phyloP scores from a whole-genome alignment of 805 yeast species.

The Candida jianshihensis region DNA sequence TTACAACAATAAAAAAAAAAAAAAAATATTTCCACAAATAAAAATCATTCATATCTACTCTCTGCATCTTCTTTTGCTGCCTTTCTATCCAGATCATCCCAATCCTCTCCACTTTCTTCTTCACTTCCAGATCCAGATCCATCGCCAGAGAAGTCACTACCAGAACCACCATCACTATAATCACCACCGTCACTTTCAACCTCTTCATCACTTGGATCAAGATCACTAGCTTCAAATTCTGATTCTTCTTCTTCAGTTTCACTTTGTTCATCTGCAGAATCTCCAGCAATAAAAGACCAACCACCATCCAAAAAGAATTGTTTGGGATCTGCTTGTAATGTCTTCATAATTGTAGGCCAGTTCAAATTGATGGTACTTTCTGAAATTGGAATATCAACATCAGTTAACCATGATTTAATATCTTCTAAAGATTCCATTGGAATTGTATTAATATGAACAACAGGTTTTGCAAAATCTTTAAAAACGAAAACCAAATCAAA shows the following conservation, averaged over 20 bases:
- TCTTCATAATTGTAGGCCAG: slow-evolving; percentile 94
- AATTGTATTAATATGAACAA: slow-evolving; percentile 87
- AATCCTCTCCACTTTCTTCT: slow-evolving; percentile 30
- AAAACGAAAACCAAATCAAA: slow-evolving; percentile 95
- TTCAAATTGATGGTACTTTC: slow-evolving; percentile 94
- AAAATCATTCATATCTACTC: neutral
- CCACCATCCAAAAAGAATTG: slow-evolving; percentile 94
- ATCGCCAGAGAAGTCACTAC: slow-evolving; percentile 29
- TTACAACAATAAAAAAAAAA: no score
- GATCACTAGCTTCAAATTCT: slow-evolving; percentile 38
- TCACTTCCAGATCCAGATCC: slow-evolving; percentile 34
- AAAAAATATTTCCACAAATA: no score
- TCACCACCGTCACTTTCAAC: slow-evolving; percentile 30
- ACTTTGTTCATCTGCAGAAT: slow-evolving; percentile 69
- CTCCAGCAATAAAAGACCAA: slow-evolving; percentile 90
- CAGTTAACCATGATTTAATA: slow-evolving; percentile 95
- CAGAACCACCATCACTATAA: slow-evolving; percentile 26
- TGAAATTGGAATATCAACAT: slow-evolving; percentile 90
- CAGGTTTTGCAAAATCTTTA: slow-evolving; percentile 84
- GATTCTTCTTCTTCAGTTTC: slow-evolving; percentile 48
- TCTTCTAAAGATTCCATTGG: slow-evolving; percentile 90
- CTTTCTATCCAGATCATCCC: slow-evolving; percentile 23
- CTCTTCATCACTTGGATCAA: slow-evolving; percentile 36
- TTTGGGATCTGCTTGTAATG: slow-evolving; percentile 85
- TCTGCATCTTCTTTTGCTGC: slow-evolving; percentile 28